phyloP scores from a whole-genome alignment of 1,284 basidiomycete species.

The Coniferiporia sulphurascens region DNA sequence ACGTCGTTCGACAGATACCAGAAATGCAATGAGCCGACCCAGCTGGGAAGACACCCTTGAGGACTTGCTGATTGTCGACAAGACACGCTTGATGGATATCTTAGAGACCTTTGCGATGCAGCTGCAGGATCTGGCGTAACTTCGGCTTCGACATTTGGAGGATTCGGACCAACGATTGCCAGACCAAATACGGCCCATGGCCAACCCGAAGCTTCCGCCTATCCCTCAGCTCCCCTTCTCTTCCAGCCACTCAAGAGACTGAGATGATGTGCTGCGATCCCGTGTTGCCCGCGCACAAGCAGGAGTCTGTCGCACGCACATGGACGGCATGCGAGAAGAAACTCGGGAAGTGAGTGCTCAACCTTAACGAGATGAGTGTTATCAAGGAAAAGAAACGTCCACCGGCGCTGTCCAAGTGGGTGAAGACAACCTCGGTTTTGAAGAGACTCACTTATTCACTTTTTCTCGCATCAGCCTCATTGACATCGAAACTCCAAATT shows the following conservation, averaged over 20 bases:
- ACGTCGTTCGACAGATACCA: no score
- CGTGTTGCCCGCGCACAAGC: slow-evolving; percentile 84
- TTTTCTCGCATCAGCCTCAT: slow-evolving; percentile 52
- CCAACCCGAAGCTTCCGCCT: slow-evolving; percentile 78
- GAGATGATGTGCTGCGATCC: no score
- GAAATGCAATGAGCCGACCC: no score
- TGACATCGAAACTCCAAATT: slow-evolving; percentile 80
- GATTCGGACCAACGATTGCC: no score
- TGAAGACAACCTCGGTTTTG: not conserved
- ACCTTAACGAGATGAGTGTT: slow-evolving; percentile 45
- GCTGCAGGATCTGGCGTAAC: no score
- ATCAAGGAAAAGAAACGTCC: slow-evolving; percentile 41
- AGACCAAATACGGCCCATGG: no score
- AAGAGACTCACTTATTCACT: not conserved
- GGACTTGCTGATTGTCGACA: no score
- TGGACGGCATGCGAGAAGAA: slow-evolving; percentile 86
- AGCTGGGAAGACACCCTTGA: no score
- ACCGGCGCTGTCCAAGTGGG: slow-evolving; percentile 62
- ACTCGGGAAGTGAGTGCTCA: slow-evolving; percentile 64
- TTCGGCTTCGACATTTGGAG: no score
- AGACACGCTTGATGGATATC: no score
- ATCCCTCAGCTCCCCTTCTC: slow-evolving; percentile 79
- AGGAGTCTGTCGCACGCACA: slow-evolving; percentile 75
- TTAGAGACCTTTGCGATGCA: no score
- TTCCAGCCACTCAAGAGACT: slow-evolving; percentile 83